Evolutionary conservation across 331 rosid genomes (phyloP).

Genomic region (Malus hybrid): DNA sequence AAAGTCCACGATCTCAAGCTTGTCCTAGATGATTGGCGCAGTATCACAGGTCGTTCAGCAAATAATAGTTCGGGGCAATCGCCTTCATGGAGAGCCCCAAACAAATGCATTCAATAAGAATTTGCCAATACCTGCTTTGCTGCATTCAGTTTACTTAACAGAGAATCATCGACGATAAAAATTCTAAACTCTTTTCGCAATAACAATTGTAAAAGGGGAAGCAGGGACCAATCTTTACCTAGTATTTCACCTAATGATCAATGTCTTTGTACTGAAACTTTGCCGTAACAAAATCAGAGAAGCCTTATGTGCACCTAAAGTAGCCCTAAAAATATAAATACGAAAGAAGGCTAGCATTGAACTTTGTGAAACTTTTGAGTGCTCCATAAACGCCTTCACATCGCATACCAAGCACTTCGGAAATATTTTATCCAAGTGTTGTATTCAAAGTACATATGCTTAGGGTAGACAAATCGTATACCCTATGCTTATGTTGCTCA

Average conservation of each 20-base stretch:
- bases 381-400: neutral
- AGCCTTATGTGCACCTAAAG: neutral
- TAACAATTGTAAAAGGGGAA: neutral
- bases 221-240: neutral
- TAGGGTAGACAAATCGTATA: neutral
- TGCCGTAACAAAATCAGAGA: neutral
- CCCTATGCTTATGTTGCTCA: neutral
- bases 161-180: neutral
- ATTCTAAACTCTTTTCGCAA: neutral
- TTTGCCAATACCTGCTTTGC: neutral
- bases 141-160: neutral
- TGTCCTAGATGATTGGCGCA: conserved; percentile 49
- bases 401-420: neutral
- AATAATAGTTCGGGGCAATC: conserved; percentile 8
- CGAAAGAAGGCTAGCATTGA: neutral
- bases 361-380: neutral
- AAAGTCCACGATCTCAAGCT: conserved; percentile 50
- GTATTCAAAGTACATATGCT: neutral
- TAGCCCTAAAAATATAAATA: neutral
- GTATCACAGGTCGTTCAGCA: conserved; percentile 12
- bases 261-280: neutral
- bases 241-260: neutral
- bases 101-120: conserved; percentile 24
- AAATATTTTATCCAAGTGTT: neutral
- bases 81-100: conserved; percentile 33